These are phyloP conservation scores for Metarhizium brunneum DNA, from an alignment of 2,329 filamentous ascomycete species.

Conservation along the genomic window DNA sequence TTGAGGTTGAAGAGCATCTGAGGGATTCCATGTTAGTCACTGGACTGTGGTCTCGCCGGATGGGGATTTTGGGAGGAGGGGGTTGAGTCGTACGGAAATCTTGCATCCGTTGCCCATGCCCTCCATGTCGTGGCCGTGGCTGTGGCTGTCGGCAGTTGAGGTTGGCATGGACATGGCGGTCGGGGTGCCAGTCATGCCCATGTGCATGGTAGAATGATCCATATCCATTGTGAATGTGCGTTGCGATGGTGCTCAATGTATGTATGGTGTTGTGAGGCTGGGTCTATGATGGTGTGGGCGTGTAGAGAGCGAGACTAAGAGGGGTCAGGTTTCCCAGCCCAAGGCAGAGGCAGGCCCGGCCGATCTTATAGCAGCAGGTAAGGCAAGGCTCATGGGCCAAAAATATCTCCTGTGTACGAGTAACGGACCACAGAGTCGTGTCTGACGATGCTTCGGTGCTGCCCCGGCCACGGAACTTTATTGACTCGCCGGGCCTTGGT, in stretches of 20 bases:
- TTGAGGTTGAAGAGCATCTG: conserved; percentile 80
- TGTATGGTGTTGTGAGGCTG: background rate
- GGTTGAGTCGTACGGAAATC: conserved; percentile 22
- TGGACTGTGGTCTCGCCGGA: background rate
- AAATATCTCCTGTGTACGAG: background rate
- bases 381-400: background rate
- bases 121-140: conserved; percentile 10
- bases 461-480: background rate
- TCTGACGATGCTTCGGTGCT: background rate
- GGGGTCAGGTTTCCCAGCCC: too few relatives aligned
- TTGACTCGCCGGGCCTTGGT: background rate
- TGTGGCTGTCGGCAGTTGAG: conserved; percentile 4
- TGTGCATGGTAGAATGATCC: conserved; percentile 12
- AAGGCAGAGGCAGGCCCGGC: too few relatives aligned
- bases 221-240: conserved; percentile 4
- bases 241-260: background rate
- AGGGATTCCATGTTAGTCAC: background rate
- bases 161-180: conserved; percentile 8
- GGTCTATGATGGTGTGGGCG: background rate
- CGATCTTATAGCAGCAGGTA: too few relatives aligned
- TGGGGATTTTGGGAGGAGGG: background rate
- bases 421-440: background rate
- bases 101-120: conserved; percentile 27
- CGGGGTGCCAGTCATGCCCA: conserved; percentile 2
- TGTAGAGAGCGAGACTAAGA: too few relatives aligned